Evolutionary conservation across 2,329 filamentous ascomycete species (phyloP), one percentile per base, ranked within the genome.

Genomic region (Exophiala viscosa): DNA sequence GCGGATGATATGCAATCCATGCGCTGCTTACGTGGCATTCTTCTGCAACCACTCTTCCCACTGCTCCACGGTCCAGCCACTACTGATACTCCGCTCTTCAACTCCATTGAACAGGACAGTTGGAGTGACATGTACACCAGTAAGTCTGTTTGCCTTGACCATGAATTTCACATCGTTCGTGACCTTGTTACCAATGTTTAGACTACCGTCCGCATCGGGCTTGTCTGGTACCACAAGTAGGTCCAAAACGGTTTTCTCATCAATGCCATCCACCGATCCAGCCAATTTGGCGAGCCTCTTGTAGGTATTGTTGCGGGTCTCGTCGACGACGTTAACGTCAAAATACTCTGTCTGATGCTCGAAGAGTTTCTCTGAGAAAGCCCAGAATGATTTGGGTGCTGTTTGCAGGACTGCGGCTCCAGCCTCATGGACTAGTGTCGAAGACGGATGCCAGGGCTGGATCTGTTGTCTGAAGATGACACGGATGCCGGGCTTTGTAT

Each of bases 381-480:
- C 76, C 84, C 86, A 95, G 78, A 95, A 97, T 60, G 83, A 84
- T 14, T 78, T 75, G 0, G 88, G 86, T 2, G 82, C 75, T 5
- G 89, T 70, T 46, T 80, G 81, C 62, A 92, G 78, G 1, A 96
- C 89, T 2, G 90, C 92, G 31, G 90, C 80, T 3, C 77, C 91
- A 31, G 90, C 87, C 78, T 97, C 92, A 50, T 76, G 71, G 7
- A 66, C 67, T 9, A 90, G 78, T 5, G 87, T 90, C 36, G 84
- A 90, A 15, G 87, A 90, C 1, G 92, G 92, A 73, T 97, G 91
- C 92, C 92, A 96, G 11, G 90, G 90, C 74, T 96, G 90, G 65
- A 96, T 83, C 69, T 96, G 90, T 69, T 92, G 91, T 45, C 91
- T 86, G 77, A 96, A 88, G 65, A 97, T 81, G 62, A 95, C 77